Conservation (phyloP, 73 alveolate genomes). For the Paramecium tetraurelia region DNA sequence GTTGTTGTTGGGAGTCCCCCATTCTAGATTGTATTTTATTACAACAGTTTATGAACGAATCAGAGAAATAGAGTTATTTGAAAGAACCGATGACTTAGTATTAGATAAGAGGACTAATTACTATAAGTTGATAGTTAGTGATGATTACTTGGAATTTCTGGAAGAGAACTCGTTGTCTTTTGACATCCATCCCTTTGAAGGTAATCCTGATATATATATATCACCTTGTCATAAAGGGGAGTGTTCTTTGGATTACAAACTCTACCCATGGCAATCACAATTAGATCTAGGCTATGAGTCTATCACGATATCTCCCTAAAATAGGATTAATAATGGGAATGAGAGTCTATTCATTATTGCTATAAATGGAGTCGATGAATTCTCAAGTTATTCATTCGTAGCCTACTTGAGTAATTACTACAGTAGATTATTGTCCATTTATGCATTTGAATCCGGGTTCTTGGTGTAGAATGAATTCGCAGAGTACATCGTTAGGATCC, state of each 20-base stretch:
- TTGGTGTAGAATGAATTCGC: background rate
- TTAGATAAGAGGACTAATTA: background rate
- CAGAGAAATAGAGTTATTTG: background rate
- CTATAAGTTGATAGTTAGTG: background rate
- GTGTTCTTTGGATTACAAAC: background rate
- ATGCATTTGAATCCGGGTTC: background rate
- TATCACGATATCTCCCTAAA: background rate
- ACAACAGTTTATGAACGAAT: background rate
- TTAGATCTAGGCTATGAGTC: conserved; percentile 31
- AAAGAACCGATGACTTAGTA: conserved; percentile 4
- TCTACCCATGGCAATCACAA: background rate
- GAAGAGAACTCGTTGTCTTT: background rate
- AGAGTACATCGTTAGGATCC: background rate
- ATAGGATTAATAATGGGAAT: background rate
- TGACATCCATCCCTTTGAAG: conserved; percentile 33
- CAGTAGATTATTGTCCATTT: background rate
- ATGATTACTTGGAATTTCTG: background rate
- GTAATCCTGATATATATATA: background rate
- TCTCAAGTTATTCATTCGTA: background rate
- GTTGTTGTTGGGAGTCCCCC: background rate
- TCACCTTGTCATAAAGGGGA: background rate
- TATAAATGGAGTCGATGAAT: background rate
- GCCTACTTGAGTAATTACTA: background rate
- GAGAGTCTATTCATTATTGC: background rate
- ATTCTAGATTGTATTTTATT: background rate